A percentile compares a stretch with the other conserved stretches of the same genome.
phyloP scores from a whole-genome alignment of 805 yeast genomes.

The Komagataella populi region DNA sequence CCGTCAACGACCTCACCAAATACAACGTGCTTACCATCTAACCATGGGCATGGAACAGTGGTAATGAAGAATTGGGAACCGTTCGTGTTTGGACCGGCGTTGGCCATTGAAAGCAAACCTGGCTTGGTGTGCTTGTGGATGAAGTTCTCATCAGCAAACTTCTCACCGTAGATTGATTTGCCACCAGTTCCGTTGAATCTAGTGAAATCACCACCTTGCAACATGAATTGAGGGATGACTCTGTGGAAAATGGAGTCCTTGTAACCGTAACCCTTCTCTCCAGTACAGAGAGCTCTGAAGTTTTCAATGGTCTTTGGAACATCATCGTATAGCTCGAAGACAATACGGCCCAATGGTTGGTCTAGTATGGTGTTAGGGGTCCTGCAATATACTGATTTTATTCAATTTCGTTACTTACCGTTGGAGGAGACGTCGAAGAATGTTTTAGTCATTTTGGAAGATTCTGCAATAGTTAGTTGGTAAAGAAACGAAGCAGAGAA shows the following conservation, averaged over 20 bases:
- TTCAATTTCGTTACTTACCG: constrained; percentile 11
- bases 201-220: constrained; percentile 89
- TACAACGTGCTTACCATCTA: constrained; percentile 91
- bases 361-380: constrained; percentile 16
- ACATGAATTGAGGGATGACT: constrained; percentile 91
- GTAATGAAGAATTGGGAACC: constrained; percentile 97
- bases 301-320: constrained; percentile 93
- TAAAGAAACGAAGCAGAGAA: constrained; percentile 5
- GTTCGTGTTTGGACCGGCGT: constrained; percentile 96
- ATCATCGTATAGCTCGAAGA: constrained; percentile 80
- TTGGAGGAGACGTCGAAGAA: constrained; percentile 28
- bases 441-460: constrained; percentile 19
- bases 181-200: constrained; percentile 84
- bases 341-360: constrained; percentile 37
- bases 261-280: constrained; percentile 89
- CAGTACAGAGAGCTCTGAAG: constrained; percentile 83
- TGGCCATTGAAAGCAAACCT: constrained; percentile 88
- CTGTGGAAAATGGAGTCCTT: constrained; percentile 85
- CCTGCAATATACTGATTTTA: constrained; percentile 17
- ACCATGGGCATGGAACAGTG: constrained; percentile 77
- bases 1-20: constrained; percentile 90
- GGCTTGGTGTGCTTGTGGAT: constrained; percentile 61
- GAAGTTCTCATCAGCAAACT: constrained; percentile 71
- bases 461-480: neutral
- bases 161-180: constrained; percentile 68